Base-by-base conservation (phyloP, 1,284 basidiomycete genomes). In the Fistulina hepatica region DNA sequence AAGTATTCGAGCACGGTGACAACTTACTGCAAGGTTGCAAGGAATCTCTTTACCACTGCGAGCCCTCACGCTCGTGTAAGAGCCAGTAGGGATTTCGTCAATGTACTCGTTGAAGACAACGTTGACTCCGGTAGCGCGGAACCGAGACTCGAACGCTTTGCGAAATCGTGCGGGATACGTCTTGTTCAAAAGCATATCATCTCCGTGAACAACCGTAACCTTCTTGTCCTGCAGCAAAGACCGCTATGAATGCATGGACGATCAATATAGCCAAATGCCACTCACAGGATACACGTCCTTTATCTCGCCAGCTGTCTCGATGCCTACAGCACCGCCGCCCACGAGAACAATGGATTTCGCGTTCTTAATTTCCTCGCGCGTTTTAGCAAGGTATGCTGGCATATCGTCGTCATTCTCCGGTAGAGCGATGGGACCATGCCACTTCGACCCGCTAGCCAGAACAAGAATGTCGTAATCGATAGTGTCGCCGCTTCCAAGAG, bases 261-360 rank as follows among this genome's bases (percentile, higher is more conserved):
- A 41, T n/a, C 34, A 44, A 13, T 46, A n/a, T n/a, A 35, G 35
- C 9, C 39, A 41, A 12, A 23, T 33, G 23, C 53, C 10, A 31
- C 60, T 20, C 48, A 68, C 72, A 3, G 74, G 71, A 46, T 63
- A 67, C n/a, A 56, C 54, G 35, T 77, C 67, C 40, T 66, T 67
- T 36, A 81, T 61, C 52, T 78, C 75, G 10, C 73, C 73, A 2
- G 73, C 65, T 16, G 73, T 55, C 51, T 78, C 72, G 23, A 71
- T 55, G 4, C 76, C 78, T 22, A 77, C 70, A 5, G 76, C 62
- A 31, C 80, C 80, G 21, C 73, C 78, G n/a, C 80, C 80, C 2
- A 64, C 70, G 28, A 82, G 55, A 7, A 75, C 66, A 35, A 81
- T 61, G 42, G 71, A 62, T 24, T 64, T 59, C 2, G 75, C 69